Evolutionary conservation across 768 basidiomycete genomes (phyloP).

Genomic region (Sutorius australiensis): DNA sequence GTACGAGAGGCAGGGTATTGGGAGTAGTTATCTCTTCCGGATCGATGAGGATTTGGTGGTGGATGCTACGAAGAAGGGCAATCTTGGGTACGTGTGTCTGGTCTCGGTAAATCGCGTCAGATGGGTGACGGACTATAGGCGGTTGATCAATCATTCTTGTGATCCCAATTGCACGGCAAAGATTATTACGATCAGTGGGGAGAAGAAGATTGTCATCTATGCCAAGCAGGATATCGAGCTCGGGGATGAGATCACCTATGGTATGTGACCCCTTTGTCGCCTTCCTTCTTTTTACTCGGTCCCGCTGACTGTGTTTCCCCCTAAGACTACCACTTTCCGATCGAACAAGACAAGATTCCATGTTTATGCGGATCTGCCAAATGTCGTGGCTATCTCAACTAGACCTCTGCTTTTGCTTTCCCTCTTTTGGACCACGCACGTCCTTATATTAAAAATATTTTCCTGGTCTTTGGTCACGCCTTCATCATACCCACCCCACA

Average conservation of each 20-base stretch:
- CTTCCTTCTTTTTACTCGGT: background rate
- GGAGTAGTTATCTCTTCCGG: constrained; percentile 95
- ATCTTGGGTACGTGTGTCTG: constrained; percentile 72
- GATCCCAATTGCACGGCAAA: constrained; percentile 92
- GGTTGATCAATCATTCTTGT: constrained; percentile 98
- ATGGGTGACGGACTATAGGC: constrained; percentile 44
- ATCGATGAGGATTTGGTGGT: constrained; percentile 98
- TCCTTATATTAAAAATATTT: background rate
- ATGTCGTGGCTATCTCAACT: constrained; percentile 96
- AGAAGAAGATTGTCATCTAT: constrained; percentile 99
- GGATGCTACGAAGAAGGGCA: constrained; percentile 98
- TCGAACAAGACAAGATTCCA: constrained; percentile 96
- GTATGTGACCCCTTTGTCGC: constrained; percentile 41
- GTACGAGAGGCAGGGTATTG: constrained; percentile 96
- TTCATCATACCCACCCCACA: constrained; percentile 7
- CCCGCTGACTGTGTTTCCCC: background rate
- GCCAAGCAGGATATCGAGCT: constrained; percentile 95
- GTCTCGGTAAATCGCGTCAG: constrained; percentile 10
- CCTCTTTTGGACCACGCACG: background rate
- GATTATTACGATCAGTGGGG: constrained; percentile 86
- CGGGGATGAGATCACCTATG: constrained; percentile 97
- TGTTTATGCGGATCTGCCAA: constrained; percentile 87
- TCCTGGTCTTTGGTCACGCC: constrained; percentile 6
- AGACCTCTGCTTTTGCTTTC: constrained; percentile 30
- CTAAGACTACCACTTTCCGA: constrained; percentile 96